A percentile compares a stretch with the other conserved stretches of the same genome.
These are phyloP conservation scores for Neonectria coccinea DNA, from an alignment of 2,329 filamentous ascomycete genomes.

Conservation along the genomic window DNA sequence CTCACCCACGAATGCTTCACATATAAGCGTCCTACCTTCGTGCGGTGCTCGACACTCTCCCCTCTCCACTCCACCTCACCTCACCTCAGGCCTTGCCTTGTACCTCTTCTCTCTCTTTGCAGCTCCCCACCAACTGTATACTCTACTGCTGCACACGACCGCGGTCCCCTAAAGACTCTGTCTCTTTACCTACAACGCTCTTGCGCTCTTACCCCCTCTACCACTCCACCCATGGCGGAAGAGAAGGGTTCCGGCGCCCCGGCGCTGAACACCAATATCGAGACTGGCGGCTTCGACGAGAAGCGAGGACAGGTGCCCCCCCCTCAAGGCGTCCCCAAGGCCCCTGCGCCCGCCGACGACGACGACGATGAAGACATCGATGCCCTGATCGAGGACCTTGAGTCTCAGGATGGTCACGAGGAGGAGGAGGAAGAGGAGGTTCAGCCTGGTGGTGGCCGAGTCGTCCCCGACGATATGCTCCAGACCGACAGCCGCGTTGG, in stretches of 20 bases:
- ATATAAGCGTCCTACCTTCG: constrained; percentile 60
- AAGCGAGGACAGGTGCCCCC: constrained; percentile 60
- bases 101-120: constrained; percentile 42
- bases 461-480: constrained; percentile 79
- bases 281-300: constrained; percentile 74
- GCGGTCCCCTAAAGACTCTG: constrained; percentile 34
- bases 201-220: constrained; percentile 33
- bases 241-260: constrained; percentile 63
- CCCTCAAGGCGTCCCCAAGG: constrained; percentile 50
- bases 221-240: constrained; percentile 63
- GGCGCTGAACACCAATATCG: constrained; percentile 73
- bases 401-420: constrained; percentile 80
- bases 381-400: constrained; percentile 86
- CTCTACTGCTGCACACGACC: constrained; percentile 42
- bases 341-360: constrained; percentile 64
- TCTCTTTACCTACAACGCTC: constrained; percentile 35
- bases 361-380: constrained; percentile 86
- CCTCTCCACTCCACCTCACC: constrained; percentile 43
- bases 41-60: constrained; percentile 59
- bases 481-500: constrained; percentile 80
- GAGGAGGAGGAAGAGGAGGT: constrained; percentile 68
- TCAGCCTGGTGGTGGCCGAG: constrained; percentile 66
- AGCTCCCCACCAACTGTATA: constrained; percentile 31
- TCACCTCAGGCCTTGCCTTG: constrained; percentile 40
- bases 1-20: constrained; percentile 64